A percentile compares a stretch with the other conserved stretches of the same genome.
Evolutionary conservation across 805 yeast species (phyloP).

Genomic region (Pichia kluyveri): DNA sequence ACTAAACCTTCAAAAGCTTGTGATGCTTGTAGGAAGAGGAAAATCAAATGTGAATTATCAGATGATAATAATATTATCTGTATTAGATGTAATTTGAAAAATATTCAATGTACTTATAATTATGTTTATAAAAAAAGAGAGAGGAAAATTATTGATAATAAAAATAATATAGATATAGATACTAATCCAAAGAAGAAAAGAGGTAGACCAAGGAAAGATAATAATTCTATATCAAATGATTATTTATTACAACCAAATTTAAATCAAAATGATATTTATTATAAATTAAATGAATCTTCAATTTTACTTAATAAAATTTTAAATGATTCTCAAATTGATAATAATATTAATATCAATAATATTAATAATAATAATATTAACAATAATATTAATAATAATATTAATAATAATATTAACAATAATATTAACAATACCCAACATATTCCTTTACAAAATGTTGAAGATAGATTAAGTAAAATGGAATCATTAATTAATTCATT

Average conservation of each 20-base stretch:
- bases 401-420: neutral
- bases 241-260: neutral
- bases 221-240: neutral
- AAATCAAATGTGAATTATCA: slow-evolving; percentile 38
- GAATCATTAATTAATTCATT: slow-evolving; percentile 26
- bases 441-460: slow-evolving; percentile 9
- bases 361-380: neutral
- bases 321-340: too few species aligned
- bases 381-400: neutral
- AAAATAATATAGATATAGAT: neutral
- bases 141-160: neutral
- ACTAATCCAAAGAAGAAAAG: slow-evolving; percentile 4
- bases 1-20: slow-evolving; percentile 29
- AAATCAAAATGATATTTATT: neutral
- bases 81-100: slow-evolving; percentile 29
- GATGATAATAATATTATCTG: slow-evolving; percentile 19
- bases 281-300: neutral
- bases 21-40: slow-evolving; percentile 38
- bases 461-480: slow-evolving; percentile 24
- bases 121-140: slow-evolving; percentile 25
- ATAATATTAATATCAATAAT: too few species aligned
- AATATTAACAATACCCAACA: neutral
- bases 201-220: slow-evolving; percentile 10
- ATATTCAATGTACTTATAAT: slow-evolving; percentile 28
- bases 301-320: neutral